phyloP scores from a whole-genome alignment of 345 rosid species.

The Laguncularia racemosa region DNA sequence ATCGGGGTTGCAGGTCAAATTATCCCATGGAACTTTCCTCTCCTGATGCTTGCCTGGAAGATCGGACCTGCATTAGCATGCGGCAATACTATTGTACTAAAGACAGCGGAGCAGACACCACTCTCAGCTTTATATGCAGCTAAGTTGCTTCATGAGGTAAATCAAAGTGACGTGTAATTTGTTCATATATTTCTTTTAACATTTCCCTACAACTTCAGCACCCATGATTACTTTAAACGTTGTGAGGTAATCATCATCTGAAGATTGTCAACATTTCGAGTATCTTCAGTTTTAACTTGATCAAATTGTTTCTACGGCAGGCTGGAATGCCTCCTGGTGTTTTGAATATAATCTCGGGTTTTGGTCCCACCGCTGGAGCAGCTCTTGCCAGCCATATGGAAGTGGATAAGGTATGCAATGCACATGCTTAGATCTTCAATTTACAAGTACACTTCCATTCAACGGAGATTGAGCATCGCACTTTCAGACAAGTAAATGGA shows the following conservation, averaged over 20 bases:
- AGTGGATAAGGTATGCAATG: slow-evolving; percentile 64
- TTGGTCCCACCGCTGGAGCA: slow-evolving; percentile 85
- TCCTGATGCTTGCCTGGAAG: slow-evolving; percentile 85
- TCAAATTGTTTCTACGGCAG: slow-evolving; percentile 23
- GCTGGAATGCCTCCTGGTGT: slow-evolving; percentile 96
- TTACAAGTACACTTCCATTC: neutral
- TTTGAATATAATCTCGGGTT: slow-evolving; percentile 79
- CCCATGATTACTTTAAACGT: neutral
- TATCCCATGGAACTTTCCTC: slow-evolving; percentile 97
- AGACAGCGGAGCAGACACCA: slow-evolving; percentile 94
- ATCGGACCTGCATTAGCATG: slow-evolving; percentile 90
- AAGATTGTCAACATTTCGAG: neutral
- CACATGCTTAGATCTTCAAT: no score
- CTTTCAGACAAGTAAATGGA: no score
- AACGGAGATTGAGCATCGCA: neutral
- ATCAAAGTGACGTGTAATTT: slow-evolving; percentile 1
- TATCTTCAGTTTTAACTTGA: slow-evolving; percentile 8
- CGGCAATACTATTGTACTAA: slow-evolving; percentile 79
- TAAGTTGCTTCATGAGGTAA: slow-evolving; percentile 71
- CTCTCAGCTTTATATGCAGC: slow-evolving; percentile 61
- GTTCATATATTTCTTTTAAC: slow-evolving; percentile 2
- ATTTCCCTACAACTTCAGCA: neutral
- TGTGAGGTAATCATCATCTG: no score
- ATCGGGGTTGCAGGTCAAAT: slow-evolving; percentile 96
- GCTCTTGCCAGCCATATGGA: slow-evolving; percentile 89